Evolutionary conservation across 768 basidiomycete species (phyloP).

Genomic region (Lactarius sp.): DNA sequence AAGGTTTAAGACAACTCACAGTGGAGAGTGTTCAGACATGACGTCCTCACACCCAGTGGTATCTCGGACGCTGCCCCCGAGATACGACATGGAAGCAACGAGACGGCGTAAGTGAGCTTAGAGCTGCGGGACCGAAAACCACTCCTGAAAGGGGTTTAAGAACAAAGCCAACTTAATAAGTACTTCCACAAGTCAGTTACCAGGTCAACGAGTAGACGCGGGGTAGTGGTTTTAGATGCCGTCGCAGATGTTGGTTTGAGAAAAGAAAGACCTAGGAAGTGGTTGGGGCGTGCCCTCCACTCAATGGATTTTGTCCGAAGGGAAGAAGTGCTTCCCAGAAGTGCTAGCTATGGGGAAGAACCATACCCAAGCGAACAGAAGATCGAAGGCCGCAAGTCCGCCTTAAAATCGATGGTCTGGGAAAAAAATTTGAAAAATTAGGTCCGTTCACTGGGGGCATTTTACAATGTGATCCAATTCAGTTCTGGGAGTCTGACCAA

Average conservation of each 20-base stretch:
- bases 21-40: background rate
- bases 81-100: background rate
- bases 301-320: background rate
- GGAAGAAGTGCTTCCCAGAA: background rate
- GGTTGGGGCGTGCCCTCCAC: background rate
- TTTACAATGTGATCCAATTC: too few relatives aligned
- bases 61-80: background rate
- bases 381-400: background rate
- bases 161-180: background rate
- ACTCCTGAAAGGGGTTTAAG: background rate
- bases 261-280: background rate
- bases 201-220: slow-evolving; percentile 8
- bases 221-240: too few relatives aligned
- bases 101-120: background rate
- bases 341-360: background rate
- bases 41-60: background rate
- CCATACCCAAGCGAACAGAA: background rate
- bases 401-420: slow-evolving; percentile 6
- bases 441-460: too few relatives aligned
- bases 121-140: background rate
- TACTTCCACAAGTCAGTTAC: background rate
- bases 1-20: background rate
- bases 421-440: background rate
- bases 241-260: background rate
- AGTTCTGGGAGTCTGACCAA: too few relatives aligned